Evolutionary conservation across 2,329 filamentous ascomycete genomes (phyloP).

Genomic region (Venturia oleaginea): DNA sequence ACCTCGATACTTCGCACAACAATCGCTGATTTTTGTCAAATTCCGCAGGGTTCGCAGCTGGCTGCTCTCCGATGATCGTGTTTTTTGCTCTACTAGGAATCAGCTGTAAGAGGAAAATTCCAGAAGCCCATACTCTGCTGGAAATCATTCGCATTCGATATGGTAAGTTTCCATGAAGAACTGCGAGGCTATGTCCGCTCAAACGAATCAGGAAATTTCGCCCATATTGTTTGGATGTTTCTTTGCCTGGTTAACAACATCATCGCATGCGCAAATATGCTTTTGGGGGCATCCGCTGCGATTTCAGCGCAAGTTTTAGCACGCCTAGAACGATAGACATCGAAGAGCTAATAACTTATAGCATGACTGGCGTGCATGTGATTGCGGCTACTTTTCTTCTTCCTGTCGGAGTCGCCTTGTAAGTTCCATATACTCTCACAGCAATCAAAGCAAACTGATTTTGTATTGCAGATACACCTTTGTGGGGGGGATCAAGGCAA

Average conservation of each 20-base stretch:
- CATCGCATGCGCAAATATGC: constrained; percentile 45
- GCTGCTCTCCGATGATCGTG: constrained; percentile 47
- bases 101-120: constrained; percentile 43
- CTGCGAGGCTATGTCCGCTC: constrained; percentile 22
- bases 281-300: constrained; percentile 37
- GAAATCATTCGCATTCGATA: constrained; percentile 46
- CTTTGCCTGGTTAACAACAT: constrained; percentile 47
- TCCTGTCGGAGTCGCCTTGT: constrained; percentile 23
- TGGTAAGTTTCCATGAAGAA: constrained; percentile 27
- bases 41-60: constrained; percentile 40
- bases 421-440: not conserved
- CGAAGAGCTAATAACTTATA: too few relatives aligned
- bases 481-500: constrained; percentile 33
- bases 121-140: constrained; percentile 45
- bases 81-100: constrained; percentile 46
- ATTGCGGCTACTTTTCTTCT: constrained; percentile 42
- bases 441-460: not conserved
- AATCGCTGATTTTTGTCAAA: not conserved
- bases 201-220: constrained; percentile 31
- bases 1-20: not conserved
- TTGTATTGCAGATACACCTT: constrained; percentile 26
- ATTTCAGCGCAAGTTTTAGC: too few relatives aligned
- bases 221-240: constrained; percentile 44
- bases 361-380: constrained; percentile 40
- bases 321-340: too few relatives aligned